Conservation (phyloP, 1,139 yeast genomes). For the Hanseniaspora gamundiae region DNA sequence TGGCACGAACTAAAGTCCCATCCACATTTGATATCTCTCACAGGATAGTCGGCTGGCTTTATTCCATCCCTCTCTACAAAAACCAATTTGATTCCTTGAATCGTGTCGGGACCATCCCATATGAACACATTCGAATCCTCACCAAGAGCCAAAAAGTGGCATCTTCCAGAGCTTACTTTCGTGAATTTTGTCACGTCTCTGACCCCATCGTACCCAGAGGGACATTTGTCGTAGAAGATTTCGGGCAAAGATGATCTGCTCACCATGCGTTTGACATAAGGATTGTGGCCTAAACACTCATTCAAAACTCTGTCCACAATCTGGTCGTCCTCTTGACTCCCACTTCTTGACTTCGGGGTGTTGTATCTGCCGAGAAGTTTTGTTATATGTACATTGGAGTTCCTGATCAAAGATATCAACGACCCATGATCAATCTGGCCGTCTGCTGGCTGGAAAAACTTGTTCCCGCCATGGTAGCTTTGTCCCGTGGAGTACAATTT, state of each 20-base stretch:
- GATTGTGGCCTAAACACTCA: constrained; percentile 18
- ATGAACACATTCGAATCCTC: constrained; percentile 39
- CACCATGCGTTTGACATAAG: constrained; percentile 19
- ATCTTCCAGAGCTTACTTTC: constrained; percentile 51
- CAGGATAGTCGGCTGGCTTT: constrained; percentile 13
- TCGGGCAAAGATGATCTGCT: constrained; percentile 17
- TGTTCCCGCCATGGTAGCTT: constrained; percentile 34
- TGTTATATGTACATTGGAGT: constrained; percentile 11
- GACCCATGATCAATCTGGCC: constrained; percentile 24
- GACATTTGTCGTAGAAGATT: constrained; percentile 9
- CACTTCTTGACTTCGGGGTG: constrained; percentile 1
- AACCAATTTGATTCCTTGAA: constrained; percentile 35
- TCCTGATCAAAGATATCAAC: constrained; percentile 16
- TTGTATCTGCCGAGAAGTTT: constrained; percentile 3
- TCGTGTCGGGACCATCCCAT: constrained; percentile 44
- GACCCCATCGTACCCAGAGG: constrained; percentile 10
- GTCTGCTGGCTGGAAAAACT: constrained; percentile 28
- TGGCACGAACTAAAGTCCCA: constrained; percentile 53
- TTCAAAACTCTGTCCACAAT: constrained; percentile 13
- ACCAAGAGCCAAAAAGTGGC: constrained; percentile 55
- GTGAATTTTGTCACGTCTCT: constrained; percentile 27
- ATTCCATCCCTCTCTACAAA: constrained; percentile 25
- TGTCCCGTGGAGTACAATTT: constrained; percentile 42
- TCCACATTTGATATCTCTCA: constrained; percentile 49
- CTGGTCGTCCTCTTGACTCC: constrained; percentile 7